Conservation (phyloP, 208 protist species). For the Acanthamoeba sp. region DNA sequence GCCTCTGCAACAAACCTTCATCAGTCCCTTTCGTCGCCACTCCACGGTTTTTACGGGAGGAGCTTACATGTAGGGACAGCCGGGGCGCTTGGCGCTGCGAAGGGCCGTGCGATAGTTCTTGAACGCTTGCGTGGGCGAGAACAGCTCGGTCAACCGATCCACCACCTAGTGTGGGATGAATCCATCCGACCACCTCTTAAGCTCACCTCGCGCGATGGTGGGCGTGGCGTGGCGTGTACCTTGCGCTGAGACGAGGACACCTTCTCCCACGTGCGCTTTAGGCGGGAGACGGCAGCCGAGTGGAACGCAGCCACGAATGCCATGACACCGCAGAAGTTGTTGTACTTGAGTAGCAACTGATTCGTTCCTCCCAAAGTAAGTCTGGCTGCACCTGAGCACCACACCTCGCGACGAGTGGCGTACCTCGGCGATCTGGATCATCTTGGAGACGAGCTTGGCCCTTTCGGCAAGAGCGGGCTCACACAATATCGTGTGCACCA, state of each 20-base stretch:
- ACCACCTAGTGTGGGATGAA: not conserved
- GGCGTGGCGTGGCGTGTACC: not conserved
- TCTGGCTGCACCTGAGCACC: too few relatives aligned
- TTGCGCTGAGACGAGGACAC: not conserved
- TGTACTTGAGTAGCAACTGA: not conserved
- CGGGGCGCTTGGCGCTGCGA: not conserved
- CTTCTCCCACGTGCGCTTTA: not conserved
- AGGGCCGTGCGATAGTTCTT: slow-evolving; percentile 1
- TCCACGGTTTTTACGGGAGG: not conserved
- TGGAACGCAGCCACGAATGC: not conserved
- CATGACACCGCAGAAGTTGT: slow-evolving; percentile 17
- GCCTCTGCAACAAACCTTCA: too few relatives aligned
- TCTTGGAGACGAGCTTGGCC: not conserved
- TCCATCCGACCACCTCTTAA: too few relatives aligned
- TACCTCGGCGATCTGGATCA: not conserved
- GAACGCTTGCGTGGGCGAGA: not conserved
- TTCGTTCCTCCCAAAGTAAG: too few relatives aligned
- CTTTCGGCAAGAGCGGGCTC: not conserved
- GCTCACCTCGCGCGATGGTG: too few relatives aligned
- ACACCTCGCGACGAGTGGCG: not conserved
- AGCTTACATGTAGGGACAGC: not conserved
- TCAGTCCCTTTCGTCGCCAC: not conserved
- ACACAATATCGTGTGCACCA: not conserved
- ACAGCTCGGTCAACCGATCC: not conserved
- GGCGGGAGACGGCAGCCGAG: not conserved